Evolutionary conservation across 306 rosid genomes (phyloP).

Genomic region (Coriaria nepalensis): DNA sequence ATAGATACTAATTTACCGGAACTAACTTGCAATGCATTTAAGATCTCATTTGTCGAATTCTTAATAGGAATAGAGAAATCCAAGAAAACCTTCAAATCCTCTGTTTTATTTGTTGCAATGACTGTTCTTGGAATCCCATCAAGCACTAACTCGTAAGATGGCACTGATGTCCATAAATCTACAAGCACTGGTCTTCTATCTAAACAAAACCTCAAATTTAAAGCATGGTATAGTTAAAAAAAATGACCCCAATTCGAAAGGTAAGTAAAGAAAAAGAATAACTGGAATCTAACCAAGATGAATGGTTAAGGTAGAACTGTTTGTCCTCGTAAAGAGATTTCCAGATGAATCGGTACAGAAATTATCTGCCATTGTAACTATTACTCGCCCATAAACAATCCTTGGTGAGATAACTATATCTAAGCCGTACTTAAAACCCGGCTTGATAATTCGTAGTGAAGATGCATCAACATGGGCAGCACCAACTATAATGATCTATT

Average conservation of each 20-base stretch:
- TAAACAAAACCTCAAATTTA: constrained; percentile 17
- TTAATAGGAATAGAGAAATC: constrained; percentile 42
- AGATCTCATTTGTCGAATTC: constrained; percentile 44
- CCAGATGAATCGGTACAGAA: constrained; percentile 51
- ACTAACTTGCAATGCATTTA: constrained; percentile 31
- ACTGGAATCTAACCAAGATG: constrained; percentile 35
- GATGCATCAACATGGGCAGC: constrained; percentile 28
- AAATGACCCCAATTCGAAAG: neutral
- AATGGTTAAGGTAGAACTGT: constrained; percentile 33
- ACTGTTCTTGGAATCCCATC: constrained; percentile 50
- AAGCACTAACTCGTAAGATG: constrained; percentile 42
- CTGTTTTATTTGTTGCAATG: constrained; percentile 40
- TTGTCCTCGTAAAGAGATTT: constrained; percentile 35
- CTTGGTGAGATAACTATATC: constrained; percentile 25
- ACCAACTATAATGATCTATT: constrained; percentile 36
- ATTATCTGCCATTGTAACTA: constrained; percentile 28
- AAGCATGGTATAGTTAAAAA: neutral
- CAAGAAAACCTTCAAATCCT: constrained; percentile 38
- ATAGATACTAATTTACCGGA: constrained; percentile 26
- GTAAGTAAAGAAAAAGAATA: neutral
- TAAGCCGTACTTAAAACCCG: constrained; percentile 28
- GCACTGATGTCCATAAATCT: constrained; percentile 63
- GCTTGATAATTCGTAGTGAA: constrained; percentile 28
- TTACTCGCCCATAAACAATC: constrained; percentile 22
- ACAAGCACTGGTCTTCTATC: constrained; percentile 53